Conservation (phyloP, 768 basidiomycete genomes). For the Collybiopsis luxurians region DNA sequence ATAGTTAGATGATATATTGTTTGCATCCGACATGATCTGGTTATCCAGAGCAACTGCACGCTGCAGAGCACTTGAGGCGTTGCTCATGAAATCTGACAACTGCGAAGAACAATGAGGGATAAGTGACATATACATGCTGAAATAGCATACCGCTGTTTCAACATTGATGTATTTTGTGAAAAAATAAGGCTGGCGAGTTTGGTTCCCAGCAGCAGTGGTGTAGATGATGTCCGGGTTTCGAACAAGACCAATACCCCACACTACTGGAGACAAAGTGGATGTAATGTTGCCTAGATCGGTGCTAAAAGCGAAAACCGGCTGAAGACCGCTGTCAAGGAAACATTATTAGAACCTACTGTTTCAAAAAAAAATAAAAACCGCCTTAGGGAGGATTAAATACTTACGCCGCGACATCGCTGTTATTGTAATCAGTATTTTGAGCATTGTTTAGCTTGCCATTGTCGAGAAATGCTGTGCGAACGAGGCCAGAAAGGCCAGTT, state of each 20-base stretch:
- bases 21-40: constrained; percentile 11
- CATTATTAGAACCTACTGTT: not conserved
- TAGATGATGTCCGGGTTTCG: constrained; percentile 11
- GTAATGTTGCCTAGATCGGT: constrained; percentile 10
- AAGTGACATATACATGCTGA: not conserved
- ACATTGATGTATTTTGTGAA: constrained; percentile 9
- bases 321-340: too few species aligned
- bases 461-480: constrained; percentile 8
- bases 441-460: constrained; percentile 1
- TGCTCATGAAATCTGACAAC: constrained; percentile 7
- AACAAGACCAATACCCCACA: constrained; percentile 14
- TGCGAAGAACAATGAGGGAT: not conserved
- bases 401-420: constrained; percentile 9
- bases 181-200: constrained; percentile 13
- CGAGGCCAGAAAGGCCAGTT: constrained; percentile 3
- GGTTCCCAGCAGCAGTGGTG: constrained; percentile 1
- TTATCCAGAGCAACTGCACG: constrained; percentile 11
- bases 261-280: constrained; percentile 9
- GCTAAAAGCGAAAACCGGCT: constrained; percentile 12
- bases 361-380: not conserved
- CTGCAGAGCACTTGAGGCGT: constrained; percentile 4
- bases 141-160: constrained; percentile 2
- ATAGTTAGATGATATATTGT: constrained; percentile 11
- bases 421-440: constrained; percentile 9
- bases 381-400: not conserved